These are phyloP conservation scores for Isatis tinctoria DNA, from an alignment of 345 rosid genomes.

Conservation along the genomic window DNA sequence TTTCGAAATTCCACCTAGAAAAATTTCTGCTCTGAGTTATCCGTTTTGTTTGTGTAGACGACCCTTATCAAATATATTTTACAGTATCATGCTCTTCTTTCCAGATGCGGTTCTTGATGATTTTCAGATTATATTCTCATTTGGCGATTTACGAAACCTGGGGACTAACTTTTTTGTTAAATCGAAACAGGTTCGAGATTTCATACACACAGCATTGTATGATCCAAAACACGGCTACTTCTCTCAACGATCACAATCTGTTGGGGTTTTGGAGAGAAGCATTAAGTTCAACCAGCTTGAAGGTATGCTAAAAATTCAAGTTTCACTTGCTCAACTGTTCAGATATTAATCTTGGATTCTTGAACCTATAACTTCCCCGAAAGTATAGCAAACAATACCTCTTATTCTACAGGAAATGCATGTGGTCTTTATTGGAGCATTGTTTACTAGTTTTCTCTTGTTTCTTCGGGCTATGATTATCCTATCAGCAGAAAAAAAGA, in stretches of 20 bases:
- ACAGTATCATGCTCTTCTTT: neutral
- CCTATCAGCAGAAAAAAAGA: neutral
- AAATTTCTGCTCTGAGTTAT: neutral
- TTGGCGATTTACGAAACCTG: neutral
- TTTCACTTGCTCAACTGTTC: neutral
- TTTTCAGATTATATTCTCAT: neutral
- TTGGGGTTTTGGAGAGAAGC: constrained; percentile 80
- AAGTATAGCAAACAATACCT: neutral
- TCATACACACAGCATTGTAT: constrained; percentile 68
- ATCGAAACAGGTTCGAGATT: constrained; percentile 70
- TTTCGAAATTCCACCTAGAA: neutral
- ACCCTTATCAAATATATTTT: neutral
- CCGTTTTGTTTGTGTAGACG: neutral
- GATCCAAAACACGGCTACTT: constrained; percentile 84
- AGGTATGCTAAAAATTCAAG: constrained; percentile 34
- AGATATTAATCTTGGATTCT: neutral
- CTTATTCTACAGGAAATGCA: neutral
- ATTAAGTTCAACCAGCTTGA: constrained; percentile 77
- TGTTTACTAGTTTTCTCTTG: neutral
- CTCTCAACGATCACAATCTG: constrained; percentile 69
- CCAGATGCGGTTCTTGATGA: neutral
- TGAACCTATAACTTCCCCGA: neutral
- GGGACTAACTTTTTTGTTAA: neutral
- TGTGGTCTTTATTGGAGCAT: neutral
- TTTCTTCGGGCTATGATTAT: neutral